Evolutionary conservation across 139 green algal species (phyloP).

Genomic region (Pseudopediastrum boryanum): DNA sequence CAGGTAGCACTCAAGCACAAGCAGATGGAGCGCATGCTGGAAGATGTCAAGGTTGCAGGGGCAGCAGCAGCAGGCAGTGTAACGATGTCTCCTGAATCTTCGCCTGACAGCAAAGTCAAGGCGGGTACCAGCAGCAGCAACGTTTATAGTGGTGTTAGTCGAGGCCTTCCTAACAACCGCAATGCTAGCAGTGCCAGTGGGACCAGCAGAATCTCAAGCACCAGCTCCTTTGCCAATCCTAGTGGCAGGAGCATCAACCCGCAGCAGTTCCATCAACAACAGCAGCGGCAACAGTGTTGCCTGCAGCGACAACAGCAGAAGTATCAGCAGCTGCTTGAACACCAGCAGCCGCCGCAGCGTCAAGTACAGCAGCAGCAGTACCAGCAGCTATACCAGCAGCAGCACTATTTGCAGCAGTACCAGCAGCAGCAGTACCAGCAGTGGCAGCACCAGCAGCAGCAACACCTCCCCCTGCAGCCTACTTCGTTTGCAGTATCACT

Average conservation of each 20-base stretch:
- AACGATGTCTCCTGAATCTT: too few relatives aligned
- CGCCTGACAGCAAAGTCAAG: too few relatives aligned
- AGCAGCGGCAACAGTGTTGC: conserved; percentile 9
- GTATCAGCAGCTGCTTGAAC: not conserved
- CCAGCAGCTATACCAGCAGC: not conserved
- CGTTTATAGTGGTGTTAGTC: too few relatives aligned
- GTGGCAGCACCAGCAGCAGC: not conserved
- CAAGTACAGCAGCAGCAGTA: not conserved
- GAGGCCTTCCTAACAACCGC: too few relatives aligned
- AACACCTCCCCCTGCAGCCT: not conserved
- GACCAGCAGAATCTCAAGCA: conserved; percentile 1
- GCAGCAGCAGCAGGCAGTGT: too few relatives aligned
- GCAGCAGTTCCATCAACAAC: not conserved
- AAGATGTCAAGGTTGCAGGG: not conserved
- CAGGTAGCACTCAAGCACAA: too few relatives aligned
- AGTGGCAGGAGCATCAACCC: not conserved
- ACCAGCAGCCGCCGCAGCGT: not conserved
- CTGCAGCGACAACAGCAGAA: not conserved
- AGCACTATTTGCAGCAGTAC: not conserved
- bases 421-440: not conserved
- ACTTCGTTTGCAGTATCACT: not conserved
- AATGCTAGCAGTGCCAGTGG: not conserved
- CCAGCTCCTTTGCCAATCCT: not conserved
- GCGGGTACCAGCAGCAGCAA: too few relatives aligned
- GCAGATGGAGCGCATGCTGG: too few relatives aligned